Conservation (phyloP, 208 protist species). For the Trypanosoma platydactyli region DNA sequence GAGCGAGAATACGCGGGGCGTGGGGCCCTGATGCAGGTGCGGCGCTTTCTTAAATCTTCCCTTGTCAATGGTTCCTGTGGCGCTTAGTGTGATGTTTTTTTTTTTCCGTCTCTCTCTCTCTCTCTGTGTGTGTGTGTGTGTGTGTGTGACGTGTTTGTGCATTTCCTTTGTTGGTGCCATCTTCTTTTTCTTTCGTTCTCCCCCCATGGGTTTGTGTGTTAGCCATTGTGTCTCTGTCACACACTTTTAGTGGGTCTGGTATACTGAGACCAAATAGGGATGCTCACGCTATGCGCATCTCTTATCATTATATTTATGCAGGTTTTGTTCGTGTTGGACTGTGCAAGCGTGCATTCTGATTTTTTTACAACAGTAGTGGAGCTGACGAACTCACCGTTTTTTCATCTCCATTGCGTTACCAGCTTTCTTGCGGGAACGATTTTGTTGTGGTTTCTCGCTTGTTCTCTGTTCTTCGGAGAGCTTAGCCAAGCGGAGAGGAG, state of each 20-base stretch:
- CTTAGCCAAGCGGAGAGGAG: conserved; percentile 47
- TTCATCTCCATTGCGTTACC: conserved; percentile 56
- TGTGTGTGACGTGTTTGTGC: conserved; percentile 17
- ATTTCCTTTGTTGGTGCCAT: conserved; percentile 21
- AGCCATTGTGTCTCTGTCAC: too few relatives aligned
- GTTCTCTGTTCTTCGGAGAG: conserved; percentile 65
- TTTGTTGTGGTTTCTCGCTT: conserved; percentile 42
- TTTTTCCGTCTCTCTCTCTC: neutral
- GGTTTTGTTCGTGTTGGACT: conserved; percentile 50
- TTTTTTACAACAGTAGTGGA: conserved; percentile 65
- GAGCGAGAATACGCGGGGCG: conserved; percentile 46
- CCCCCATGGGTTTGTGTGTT: too few relatives aligned
- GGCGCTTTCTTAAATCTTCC: conserved; percentile 12
- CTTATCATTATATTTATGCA: conserved; percentile 48
- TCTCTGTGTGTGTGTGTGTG: neutral
- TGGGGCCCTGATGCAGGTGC: conserved; percentile 30
- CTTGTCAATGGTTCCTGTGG: neutral
- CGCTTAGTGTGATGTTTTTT: neutral
- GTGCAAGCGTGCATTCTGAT: conserved; percentile 56
- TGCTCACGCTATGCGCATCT: conserved; percentile 34
- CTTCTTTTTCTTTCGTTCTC: conserved; percentile 4
- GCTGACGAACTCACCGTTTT: conserved; percentile 65
- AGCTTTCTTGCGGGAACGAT: conserved; percentile 32
- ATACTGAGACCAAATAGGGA: neutral
- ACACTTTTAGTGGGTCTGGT: too few relatives aligned